phyloP scores from a whole-genome alignment of 2,329 filamentous ascomycete genomes.

The Fusarium nurragi region DNA sequence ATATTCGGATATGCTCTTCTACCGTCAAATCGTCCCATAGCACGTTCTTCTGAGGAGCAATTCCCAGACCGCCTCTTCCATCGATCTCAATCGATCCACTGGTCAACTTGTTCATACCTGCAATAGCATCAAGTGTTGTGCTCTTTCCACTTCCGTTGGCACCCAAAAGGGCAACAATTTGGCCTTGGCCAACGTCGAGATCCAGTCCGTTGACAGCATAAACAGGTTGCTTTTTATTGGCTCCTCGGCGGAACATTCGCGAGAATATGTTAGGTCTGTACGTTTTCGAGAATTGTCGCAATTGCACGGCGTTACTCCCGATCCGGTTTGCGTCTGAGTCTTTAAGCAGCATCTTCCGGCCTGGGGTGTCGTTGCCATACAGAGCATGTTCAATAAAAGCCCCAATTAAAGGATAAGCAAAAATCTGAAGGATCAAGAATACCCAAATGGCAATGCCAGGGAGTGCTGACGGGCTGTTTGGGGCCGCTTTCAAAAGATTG shows the following conservation, averaged over 20 bases:
- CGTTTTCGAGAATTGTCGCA: slow-evolving; percentile 79
- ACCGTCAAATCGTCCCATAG: slow-evolving; percentile 91
- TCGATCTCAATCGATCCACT: slow-evolving; percentile 81
- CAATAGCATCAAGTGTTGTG: slow-evolving; percentile 88
- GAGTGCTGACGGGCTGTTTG: slow-evolving; percentile 72
- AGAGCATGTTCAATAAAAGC: slow-evolving; percentile 77
- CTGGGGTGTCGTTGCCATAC: slow-evolving; percentile 76
- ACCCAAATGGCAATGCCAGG: slow-evolving; percentile 82
- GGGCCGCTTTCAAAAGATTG: slow-evolving; percentile 69
- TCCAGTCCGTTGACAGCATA: slow-evolving; percentile 80
- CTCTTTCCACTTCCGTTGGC: slow-evolving; percentile 93
- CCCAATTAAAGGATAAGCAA: slow-evolving; percentile 80
- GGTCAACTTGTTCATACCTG: slow-evolving; percentile 80
- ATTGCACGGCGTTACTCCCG: slow-evolving; percentile 67
- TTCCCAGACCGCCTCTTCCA: slow-evolving; percentile 80
- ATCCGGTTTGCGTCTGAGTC: slow-evolving; percentile 41
- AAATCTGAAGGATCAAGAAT: slow-evolving; percentile 79
- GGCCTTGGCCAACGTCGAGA: slow-evolving; percentile 76
- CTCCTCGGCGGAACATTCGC: slow-evolving; percentile 58
- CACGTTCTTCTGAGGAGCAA: slow-evolving; percentile 94
- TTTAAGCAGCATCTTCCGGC: slow-evolving; percentile 61
- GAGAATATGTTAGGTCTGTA: slow-evolving; percentile 75
- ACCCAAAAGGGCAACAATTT: slow-evolving; percentile 86
- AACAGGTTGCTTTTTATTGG: slow-evolving; percentile 65
- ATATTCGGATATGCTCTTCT: slow-evolving; percentile 83